Conservation (phyloP, 306 rosid species). For the Spatholobus suberectus region DNA sequence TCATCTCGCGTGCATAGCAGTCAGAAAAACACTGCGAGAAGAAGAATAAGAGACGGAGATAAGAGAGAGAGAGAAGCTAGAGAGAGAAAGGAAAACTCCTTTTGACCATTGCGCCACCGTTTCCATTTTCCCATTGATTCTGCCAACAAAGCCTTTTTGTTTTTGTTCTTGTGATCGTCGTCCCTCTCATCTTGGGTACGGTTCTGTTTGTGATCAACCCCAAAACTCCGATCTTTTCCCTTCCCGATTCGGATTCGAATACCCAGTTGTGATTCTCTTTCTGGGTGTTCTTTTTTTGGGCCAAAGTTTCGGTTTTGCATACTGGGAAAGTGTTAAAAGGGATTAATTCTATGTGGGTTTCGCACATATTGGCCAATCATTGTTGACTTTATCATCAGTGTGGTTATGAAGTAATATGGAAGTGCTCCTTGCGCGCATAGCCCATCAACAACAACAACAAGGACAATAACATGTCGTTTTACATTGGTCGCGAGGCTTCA, state of each 20-base stretch:
- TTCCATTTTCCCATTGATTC: constrained; percentile 24
- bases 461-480: constrained; percentile 73
- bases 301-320: constrained; percentile 30
- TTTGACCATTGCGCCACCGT: constrained; percentile 38
- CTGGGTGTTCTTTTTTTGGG: constrained; percentile 12
- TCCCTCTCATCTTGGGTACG: constrained; percentile 9
- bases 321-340: neutral
- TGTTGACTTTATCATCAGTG: constrained; percentile 65
- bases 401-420: constrained; percentile 90
- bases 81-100: constrained; percentile 11
- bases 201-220: constrained; percentile 25
- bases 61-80: neutral
- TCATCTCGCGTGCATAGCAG: constrained; percentile 67
- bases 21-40: constrained; percentile 40
- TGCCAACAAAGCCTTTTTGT: neutral
- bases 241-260: constrained; percentile 36
- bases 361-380: constrained; percentile 44
- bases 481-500: constrained; percentile 97
- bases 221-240: constrained; percentile 43
- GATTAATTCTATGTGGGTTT: constrained; percentile 42
- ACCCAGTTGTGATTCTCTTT: constrained; percentile 36
- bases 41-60: neutral
- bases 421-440: constrained; percentile 51
- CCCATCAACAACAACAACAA: constrained; percentile 30
- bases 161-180: constrained; percentile 3